Evolutionary conservation across 2,329 filamentous ascomycete species (phyloP), one percentile per base, ranked within the genome.

Genomic region (Cladosporium sp.): DNA sequence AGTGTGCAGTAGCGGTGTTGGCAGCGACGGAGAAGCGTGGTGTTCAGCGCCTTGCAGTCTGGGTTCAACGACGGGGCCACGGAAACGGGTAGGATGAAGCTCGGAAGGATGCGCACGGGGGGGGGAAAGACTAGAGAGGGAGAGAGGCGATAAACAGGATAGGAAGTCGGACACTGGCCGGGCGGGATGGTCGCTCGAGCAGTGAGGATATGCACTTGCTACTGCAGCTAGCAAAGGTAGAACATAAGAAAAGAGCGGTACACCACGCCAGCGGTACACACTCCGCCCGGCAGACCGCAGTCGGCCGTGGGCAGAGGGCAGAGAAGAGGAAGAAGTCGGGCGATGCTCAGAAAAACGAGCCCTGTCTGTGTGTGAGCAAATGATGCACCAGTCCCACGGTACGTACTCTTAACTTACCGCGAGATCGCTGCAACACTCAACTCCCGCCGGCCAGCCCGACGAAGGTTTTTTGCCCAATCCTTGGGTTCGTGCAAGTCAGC

Each of bases 381-480:
- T 53, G 49, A 53, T 53, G 49, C 49, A 36, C 28, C 16, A 25
- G 25, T 59, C 43, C 57, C 57, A 28, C 25, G 57, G 57, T 59
- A 59, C 57, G 36, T n/a, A 43, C 25, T 59, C 23, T 39, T 25
- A 46, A 39, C 36, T 23, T 25, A 26, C 57, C 23, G 57, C 36
- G 57, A 59, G 26, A 57, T 57, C 54, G 54, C 43, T 59, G 57
- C 57, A 59, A 59, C 39, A 49, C 32, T n/a, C n/a, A n/a, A n/a
- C n/a, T n/a, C 10, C n/a, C 57, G 36, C 28, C 43, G 57, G 36
- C 57, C 57, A 59, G 39, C 34, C 34, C 49, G 25, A 5, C 25
- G 16, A 30, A 25, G n/a, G 21, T 8, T 3, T 25, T 36, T n/a
- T 18, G 4, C 8, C 54, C 54, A 57, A 25, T 57, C 54, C 54